These are phyloP conservation scores for Trichoderma gracile DNA, from an alignment of 2,329 filamentous ascomycete species.

Conservation along the genomic window DNA sequence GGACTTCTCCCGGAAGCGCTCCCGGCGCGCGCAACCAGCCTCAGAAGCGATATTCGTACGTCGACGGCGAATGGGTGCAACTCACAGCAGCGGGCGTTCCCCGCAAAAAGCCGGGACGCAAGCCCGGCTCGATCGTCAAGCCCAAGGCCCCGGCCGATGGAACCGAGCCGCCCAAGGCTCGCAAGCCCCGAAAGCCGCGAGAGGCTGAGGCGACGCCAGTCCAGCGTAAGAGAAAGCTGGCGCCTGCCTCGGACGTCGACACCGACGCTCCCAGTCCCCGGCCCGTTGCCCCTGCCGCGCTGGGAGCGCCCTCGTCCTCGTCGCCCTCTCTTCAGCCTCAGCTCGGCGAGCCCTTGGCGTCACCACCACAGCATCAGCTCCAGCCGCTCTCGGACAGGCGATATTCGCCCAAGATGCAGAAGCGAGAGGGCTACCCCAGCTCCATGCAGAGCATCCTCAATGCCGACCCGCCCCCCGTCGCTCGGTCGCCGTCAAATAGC, in stretches of 20 bases:
- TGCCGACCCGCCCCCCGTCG: constrained; percentile 47
- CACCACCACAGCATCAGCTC: constrained; percentile 32
- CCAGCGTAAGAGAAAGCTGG: constrained; percentile 57
- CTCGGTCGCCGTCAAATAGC: constrained; percentile 40
- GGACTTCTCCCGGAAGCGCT: constrained; percentile 24
- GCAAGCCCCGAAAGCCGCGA: constrained; percentile 57
- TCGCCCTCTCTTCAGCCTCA: constrained; percentile 32
- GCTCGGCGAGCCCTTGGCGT: constrained; percentile 26
- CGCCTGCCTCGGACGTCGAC: constrained; percentile 43
- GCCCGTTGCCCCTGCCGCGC: constrained; percentile 37
- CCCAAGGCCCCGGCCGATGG: constrained; percentile 43
- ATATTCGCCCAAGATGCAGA: constrained; percentile 50
- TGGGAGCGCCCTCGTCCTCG: constrained; percentile 33
- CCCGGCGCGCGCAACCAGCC: constrained; percentile 28
- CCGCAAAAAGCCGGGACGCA: constrained; percentile 65
- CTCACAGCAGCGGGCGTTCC: constrained; percentile 60
- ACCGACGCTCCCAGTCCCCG: constrained; percentile 35
- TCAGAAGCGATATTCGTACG: constrained; percentile 38
- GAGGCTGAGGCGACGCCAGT: constrained; percentile 60
- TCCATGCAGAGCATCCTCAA: constrained; percentile 61
- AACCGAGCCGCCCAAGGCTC: constrained; percentile 49
- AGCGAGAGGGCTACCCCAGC: constrained; percentile 52
- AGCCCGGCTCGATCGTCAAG: constrained; percentile 59
- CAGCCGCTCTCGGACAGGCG: constrained; percentile 37
- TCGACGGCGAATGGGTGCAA: constrained; percentile 47